These are phyloP conservation scores for Lasiosphaeria ovina DNA, from an alignment of 495 filamentous ascomycete species.

Conservation along the genomic window DNA sequence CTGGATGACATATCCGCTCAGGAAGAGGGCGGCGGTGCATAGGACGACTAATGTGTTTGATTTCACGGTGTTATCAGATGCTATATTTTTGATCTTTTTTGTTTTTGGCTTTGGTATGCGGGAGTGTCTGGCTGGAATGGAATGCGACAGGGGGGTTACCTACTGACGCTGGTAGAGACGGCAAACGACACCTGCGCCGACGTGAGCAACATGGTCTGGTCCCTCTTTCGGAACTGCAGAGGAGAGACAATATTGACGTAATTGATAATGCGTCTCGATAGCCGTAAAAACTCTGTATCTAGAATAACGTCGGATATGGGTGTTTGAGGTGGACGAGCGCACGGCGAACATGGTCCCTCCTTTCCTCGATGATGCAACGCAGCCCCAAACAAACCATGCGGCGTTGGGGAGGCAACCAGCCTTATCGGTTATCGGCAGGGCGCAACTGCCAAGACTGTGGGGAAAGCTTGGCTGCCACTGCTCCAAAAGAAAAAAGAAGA, in stretches of 20 bases:
- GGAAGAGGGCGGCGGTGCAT: constrained; percentile 52
- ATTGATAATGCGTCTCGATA: too few species aligned
- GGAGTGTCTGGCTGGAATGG: constrained; percentile 1
- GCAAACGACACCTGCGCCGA: constrained; percentile 53
- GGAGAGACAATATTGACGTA: not conserved
- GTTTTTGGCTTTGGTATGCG: not conserved
- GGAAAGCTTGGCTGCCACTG: not conserved
- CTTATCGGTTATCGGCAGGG: not conserved
- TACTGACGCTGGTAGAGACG: constrained; percentile 49
- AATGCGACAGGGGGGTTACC: constrained; percentile 18
- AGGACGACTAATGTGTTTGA: constrained; percentile 39
- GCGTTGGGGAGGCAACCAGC: not conserved
- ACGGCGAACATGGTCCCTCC: not conserved
- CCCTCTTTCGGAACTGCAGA: not conserved
- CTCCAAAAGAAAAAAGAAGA: not conserved
- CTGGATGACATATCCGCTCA: constrained; percentile 53
- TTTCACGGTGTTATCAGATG: not conserved
- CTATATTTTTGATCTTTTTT: not conserved
- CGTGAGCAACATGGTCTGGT: constrained; percentile 45
- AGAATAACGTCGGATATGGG: too few species aligned
- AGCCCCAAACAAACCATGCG: not conserved
- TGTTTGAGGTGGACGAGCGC: too few species aligned
- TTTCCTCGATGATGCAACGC: not conserved
- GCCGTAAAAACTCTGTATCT: too few species aligned
- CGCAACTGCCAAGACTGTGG: not conserved